Conservation (phyloP, 73 alveolate genomes). For the Blepharisma japonicum region DNA sequence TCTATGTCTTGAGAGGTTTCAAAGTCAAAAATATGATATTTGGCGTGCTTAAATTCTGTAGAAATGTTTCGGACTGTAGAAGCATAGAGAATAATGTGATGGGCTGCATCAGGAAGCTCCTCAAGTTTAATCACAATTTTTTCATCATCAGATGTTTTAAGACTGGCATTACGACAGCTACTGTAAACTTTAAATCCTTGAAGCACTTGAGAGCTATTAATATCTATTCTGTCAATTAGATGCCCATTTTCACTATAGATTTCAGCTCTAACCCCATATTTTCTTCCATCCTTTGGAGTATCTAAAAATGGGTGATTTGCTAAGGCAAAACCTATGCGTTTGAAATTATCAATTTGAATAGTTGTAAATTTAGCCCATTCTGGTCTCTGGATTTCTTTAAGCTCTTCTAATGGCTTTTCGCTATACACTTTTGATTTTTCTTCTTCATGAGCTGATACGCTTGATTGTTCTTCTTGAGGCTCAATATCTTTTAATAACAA, state of each 20-base stretch:
- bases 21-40: background rate
- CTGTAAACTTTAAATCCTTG: background rate
- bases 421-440: conserved; percentile 35
- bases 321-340: conserved; percentile 41
- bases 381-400: conserved; percentile 15
- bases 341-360: conserved; percentile 36
- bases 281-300: conserved; percentile 21
- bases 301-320: conserved; percentile 46
- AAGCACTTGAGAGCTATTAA: background rate
- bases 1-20: conserved; percentile 8
- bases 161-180: background rate
- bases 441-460: background rate
- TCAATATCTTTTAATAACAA: conserved; percentile 22
- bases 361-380: conserved; percentile 40
- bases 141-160: conserved; percentile 14
- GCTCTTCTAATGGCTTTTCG: conserved; percentile 27
- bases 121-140: background rate
- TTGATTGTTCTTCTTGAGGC: conserved; percentile 24
- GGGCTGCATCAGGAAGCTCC: background rate
- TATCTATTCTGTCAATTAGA: background rate
- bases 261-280: conserved; percentile 13
- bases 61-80: conserved; percentile 1
- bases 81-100: background rate
- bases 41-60: background rate
- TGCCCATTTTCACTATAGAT: conserved; percentile 9